Base-by-base conservation (phyloP, 176 grass and related monocot genomes). In the Zizania latifolia region DNA sequence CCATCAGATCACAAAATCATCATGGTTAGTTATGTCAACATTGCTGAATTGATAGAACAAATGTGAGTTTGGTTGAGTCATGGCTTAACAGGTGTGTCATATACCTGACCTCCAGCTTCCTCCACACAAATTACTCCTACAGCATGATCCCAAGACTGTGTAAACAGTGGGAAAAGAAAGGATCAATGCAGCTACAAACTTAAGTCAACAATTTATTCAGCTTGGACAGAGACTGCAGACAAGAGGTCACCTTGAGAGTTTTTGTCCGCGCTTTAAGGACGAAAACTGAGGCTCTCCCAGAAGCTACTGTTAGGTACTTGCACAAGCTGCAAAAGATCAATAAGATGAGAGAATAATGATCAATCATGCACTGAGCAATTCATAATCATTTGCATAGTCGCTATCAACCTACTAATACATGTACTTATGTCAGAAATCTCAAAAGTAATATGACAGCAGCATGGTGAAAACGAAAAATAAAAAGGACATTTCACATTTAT, bases 121-220 rank as follows among this genome's bases (percentile, higher is more conserved):
- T 92, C 75, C 55, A 94, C 89, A 75, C 91, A 99, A 59, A 99
- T 84, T 40, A 90, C 73, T 56, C 95, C 95, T 65, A 92, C 95
- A 81, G 84, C 91, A 74, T 99, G 95, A 92, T 92, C 95, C 91
- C 95, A 94, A 21, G 83, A 87, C 91, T 99, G 67, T 28, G 67
- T 34, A 71, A 12, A 80, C 36, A 78, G 72, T 38, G 51, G 28
- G 48, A 69, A 39, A 68, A 37, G 45, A 70, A 44, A 79, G 30
- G 54, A 74, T 62, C 19, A 81, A 68, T 57, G 10, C 37, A 78
- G 19, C 10, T 43, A 15, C 13, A 70, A 34, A 72, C 10, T 43
- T 43, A 53, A 74, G 53, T 83, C 62, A 78, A 43, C 51, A 43
- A 33, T 51, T 27, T 68, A 51, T 68, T 83, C 78, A 78, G 78